Conservation (phyloP, 306 rosid species). For the Rubus parviflorus region DNA sequence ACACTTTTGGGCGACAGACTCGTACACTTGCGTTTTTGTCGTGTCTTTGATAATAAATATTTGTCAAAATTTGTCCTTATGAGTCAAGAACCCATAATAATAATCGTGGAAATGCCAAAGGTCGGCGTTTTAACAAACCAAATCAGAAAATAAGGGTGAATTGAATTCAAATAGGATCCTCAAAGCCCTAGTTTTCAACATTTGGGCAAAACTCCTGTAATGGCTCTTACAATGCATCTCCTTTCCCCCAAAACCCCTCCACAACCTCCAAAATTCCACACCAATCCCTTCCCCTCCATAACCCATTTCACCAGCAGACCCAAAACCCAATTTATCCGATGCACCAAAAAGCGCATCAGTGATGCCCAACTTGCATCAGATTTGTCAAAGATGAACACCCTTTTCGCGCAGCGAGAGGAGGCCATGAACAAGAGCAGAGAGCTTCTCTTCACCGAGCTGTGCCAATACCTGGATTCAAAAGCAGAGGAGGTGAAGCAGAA, state of each 20-base stretch:
- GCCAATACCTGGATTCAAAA: constrained; percentile 43
- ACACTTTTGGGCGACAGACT: no score
- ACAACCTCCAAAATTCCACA: constrained; percentile 20
- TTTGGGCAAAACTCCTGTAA: constrained; percentile 6
- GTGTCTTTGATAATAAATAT: no score
- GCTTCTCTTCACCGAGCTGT: constrained; percentile 60
- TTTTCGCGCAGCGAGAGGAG: constrained; percentile 46
- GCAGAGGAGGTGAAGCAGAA: constrained; percentile 48
- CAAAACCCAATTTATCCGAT: constrained; percentile 32
- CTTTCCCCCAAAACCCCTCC: constrained; percentile 14
- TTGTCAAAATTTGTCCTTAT: no score
- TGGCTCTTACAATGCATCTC: constrained; percentile 44
- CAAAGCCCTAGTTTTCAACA: no score
- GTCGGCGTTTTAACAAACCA: no score
- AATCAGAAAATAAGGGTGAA: no score
- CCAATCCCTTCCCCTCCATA: constrained; percentile 1
- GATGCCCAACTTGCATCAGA: constrained; percentile 61
- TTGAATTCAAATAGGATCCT: no score
- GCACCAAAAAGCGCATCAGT: constrained; percentile 34
- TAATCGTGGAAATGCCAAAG: no score
- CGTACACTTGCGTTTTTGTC: no score
- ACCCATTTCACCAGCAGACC: constrained; percentile 19
- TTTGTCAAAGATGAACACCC: constrained; percentile 47
- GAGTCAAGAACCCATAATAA: no score
- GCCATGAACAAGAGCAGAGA: constrained; percentile 72